Percentiles rank a stretch among this genome's conserved stretches.
phyloP scores from a whole-genome alignment of 306 rosid genomes.

The Vigna radiata region DNA sequence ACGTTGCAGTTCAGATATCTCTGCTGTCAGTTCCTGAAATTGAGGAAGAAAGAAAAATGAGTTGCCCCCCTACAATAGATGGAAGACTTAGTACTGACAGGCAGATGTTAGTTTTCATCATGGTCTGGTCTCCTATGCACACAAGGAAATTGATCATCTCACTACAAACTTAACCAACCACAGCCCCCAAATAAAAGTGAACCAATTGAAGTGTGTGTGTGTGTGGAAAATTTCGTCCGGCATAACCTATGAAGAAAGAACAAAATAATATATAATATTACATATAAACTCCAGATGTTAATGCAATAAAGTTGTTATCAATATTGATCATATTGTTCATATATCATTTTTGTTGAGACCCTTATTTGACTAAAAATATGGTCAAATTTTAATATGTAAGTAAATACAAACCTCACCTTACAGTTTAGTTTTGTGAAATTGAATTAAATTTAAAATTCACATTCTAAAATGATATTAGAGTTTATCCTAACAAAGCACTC shows the following conservation, averaged over 20 bases:
- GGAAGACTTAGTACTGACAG: constrained; percentile 34
- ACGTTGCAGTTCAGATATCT: constrained; percentile 81
- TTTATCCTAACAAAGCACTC: too few relatives aligned
- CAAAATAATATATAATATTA: neutral
- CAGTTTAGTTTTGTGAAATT: too few relatives aligned
- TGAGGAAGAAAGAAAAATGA: constrained; percentile 34
- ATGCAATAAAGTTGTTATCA: constrained; percentile 2
- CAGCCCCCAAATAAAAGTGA: neutral
- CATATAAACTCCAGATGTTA: neutral
- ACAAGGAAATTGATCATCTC: constrained; percentile 20
- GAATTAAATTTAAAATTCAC: too few relatives aligned
- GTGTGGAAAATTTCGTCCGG: neutral
- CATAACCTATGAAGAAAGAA: neutral
- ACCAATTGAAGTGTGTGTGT: neutral
- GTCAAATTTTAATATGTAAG: too few relatives aligned
- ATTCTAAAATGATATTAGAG: too few relatives aligned
- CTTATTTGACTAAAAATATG: too few relatives aligned
- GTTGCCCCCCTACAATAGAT: constrained; percentile 35
- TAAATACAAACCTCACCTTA: too few relatives aligned
- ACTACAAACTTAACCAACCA: neutral
- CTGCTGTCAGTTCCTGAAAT: constrained; percentile 76
- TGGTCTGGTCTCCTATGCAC: constrained; percentile 26
- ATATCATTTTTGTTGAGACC: neutral
- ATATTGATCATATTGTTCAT: constrained; percentile 11
- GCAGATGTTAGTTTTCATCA: constrained; percentile 20